Percentiles rank a stretch among this genome's conserved stretches.
Conservation (phyloP, 768 basidiomycete genomes). For the Agaricus bisporus region DNA sequence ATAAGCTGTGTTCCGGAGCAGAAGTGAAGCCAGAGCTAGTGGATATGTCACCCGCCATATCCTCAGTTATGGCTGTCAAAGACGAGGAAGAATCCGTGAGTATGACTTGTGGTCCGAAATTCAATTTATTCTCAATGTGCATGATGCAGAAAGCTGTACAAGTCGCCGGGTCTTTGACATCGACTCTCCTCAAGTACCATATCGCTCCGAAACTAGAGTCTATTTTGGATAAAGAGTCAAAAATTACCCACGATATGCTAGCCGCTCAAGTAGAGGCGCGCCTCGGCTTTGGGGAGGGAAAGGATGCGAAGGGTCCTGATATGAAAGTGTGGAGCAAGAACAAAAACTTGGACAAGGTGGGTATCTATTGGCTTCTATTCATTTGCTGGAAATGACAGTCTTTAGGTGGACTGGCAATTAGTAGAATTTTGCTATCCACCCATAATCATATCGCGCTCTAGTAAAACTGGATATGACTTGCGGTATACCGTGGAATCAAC, state of each 20-base stretch:
- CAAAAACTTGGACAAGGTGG: slow-evolving; percentile 65
- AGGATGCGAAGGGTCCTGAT: slow-evolving; percentile 76
- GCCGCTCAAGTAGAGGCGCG: slow-evolving; percentile 82
- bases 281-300: slow-evolving; percentile 80
- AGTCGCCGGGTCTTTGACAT: slow-evolving; percentile 71
- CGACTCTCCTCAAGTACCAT: slow-evolving; percentile 79
- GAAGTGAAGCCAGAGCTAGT: slow-evolving; percentile 63
- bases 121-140: not conserved
- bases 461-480: slow-evolving; percentile 80
- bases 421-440: slow-evolving; percentile 94
- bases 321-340: slow-evolving; percentile 89
- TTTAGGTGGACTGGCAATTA: slow-evolving; percentile 80
- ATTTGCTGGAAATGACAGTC: slow-evolving; percentile 1
- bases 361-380: slow-evolving; percentile 21
- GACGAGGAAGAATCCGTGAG: slow-evolving; percentile 88
- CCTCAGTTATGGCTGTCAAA: slow-evolving; percentile 78
- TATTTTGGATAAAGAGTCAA: slow-evolving; percentile 87
- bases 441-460: slow-evolving; percentile 91
- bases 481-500: slow-evolving; percentile 84
- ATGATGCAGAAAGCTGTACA: slow-evolving; percentile 65
- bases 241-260: slow-evolving; percentile 84
- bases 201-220: slow-evolving; percentile 84
- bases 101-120: slow-evolving; percentile 7
- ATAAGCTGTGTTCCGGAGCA: slow-evolving; percentile 48
- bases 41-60: slow-evolving; percentile 74